These are phyloP conservation scores for Lachnellula arida DNA, from an alignment of 2,329 filamentous ascomycete species.

Conservation along the genomic window DNA sequence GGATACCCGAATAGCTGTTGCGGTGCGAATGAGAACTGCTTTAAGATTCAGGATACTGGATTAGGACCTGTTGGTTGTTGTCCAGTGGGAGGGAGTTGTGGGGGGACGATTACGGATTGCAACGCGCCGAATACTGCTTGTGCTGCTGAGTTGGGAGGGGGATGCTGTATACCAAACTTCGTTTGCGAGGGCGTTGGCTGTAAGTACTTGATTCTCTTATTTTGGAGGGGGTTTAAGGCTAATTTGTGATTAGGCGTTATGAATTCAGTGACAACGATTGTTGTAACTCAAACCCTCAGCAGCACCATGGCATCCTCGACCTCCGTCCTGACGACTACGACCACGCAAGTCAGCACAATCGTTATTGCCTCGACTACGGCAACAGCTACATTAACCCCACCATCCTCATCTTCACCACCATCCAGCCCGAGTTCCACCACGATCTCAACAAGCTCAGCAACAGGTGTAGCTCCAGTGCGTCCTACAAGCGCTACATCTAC, in stretches of 20 bases:
- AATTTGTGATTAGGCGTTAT: constrained; percentile 3
- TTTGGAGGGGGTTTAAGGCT: neutral
- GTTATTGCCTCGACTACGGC: constrained; percentile 16
- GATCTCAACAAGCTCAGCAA: constrained; percentile 35
- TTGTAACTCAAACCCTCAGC: neutral
- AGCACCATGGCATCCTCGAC: neutral
- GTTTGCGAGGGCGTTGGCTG: constrained; percentile 67
- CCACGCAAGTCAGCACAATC: constrained; percentile 15
- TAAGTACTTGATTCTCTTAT: constrained; percentile 33
- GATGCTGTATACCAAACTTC: constrained; percentile 71
- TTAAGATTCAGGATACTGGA: constrained; percentile 55
- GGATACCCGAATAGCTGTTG: constrained; percentile 70
- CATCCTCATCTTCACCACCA: constrained; percentile 27
- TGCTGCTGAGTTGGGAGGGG: constrained; percentile 60
- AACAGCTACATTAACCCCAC: constrained; percentile 3
- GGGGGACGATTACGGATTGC: constrained; percentile 60
- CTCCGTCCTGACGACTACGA: neutral
- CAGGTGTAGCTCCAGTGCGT: constrained; percentile 42
- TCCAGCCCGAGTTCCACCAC: constrained; percentile 29
- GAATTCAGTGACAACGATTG: constrained; percentile 5
- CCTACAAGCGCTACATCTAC: constrained; percentile 41
- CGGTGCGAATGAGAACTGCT: constrained; percentile 59
- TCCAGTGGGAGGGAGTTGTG: constrained; percentile 58
- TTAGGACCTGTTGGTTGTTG: constrained; percentile 72
- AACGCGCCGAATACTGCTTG: constrained; percentile 59